A percentile compares a stretch with the other conserved stretches of the same genome.
phyloP scores from a whole-genome alignment of 106 monocot genomes.

The Dactylorhiza incarnata region DNA sequence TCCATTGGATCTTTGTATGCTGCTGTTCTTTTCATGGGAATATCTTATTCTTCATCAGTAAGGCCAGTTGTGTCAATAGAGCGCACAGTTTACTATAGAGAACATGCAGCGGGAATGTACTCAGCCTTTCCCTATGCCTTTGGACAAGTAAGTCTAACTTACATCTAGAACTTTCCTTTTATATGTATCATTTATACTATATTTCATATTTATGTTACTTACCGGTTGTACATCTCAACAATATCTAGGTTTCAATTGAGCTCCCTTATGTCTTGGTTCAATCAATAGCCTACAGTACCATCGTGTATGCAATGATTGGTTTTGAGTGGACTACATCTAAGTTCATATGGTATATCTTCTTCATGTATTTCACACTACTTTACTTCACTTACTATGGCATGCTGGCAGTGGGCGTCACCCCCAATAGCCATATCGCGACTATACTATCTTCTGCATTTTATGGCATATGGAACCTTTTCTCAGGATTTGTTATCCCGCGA shows the following conservation, averaged over 20 bases:
- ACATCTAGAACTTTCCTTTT: neutral
- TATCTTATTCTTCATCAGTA: slow-evolving; percentile 34
- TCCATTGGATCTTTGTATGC: slow-evolving; percentile 51
- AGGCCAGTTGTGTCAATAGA: slow-evolving; percentile 58
- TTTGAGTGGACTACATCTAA: slow-evolving; percentile 42
- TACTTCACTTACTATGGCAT: slow-evolving; percentile 50
- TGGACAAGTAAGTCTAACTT: slow-evolving; percentile 40
- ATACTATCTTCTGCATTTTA: slow-evolving; percentile 40
- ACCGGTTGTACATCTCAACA: neutral
- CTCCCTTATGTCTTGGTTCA: slow-evolving; percentile 43
- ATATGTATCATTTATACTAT: neutral
- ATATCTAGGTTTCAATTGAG: slow-evolving; percentile 42
- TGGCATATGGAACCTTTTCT: slow-evolving; percentile 47
- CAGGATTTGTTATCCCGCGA: slow-evolving; percentile 30
- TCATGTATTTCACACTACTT: slow-evolving; percentile 39
- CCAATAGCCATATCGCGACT: slow-evolving; percentile 29
- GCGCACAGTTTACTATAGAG: slow-evolving; percentile 62
- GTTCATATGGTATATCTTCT: slow-evolving; percentile 53
- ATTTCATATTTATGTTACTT: neutral
- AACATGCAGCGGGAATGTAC: slow-evolving; percentile 62
- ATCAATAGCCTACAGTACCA: slow-evolving; percentile 25
- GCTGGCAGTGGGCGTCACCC: slow-evolving; percentile 42
- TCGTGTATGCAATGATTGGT: slow-evolving; percentile 47
- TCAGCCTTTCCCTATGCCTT: slow-evolving; percentile 67
- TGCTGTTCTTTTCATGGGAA: slow-evolving; percentile 61